Evolutionary conservation across 2,329 filamentous ascomycete genomes (phyloP), one percentile per base, ranked within the genome.

Genomic region (Trichoderma brevicompactum): DNA sequence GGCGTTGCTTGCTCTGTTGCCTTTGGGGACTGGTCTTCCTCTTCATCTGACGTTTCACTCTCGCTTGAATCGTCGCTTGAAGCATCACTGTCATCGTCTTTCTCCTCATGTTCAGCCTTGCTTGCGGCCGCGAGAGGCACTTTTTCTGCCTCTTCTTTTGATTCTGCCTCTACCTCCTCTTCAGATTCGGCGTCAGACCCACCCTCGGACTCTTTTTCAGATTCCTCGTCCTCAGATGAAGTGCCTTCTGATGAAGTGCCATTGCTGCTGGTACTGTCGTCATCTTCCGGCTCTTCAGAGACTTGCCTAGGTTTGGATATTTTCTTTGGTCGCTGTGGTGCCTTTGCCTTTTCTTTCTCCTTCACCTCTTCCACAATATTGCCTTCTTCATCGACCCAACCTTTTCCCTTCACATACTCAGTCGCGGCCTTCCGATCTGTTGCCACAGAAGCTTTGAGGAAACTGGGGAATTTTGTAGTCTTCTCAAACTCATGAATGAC

Each of bases 401-500:
- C 94, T 72, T 91, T 89, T 23, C 90, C 93, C 62, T 97, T 90
- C 46, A 95, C 85, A 74, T 89, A 97, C 64, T 89, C 87, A 2
- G 78, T 78, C 1, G 77, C 78, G 1, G 79, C 75, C 5, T 79
- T 77, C 48, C 74, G 81, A 13, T 67, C 61, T 43, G 74, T 72
- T 10, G 73, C 72, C 32, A 64, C 70, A 2, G 71, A 52, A 6
- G 82, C 80, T 74, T 92, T 92, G 66, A 97, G 77, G 74, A 97
- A 97, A 5, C 86, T 90, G 0, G 93, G 92, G 69, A 92, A 90
- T 72, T 92, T 94, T 43, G 87, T 88, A 7, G 90, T 93, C 75
- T 92, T 93, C 71, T 90, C 87, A 74, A 97, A 98, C 74, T 99
- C 95, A 76, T 98, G 94, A 3, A 98, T 84, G 4, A 92, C 81